Base-by-base conservation (phyloP, 2,329 filamentous ascomycete species). In the Dactylellina leptospora region DNA sequence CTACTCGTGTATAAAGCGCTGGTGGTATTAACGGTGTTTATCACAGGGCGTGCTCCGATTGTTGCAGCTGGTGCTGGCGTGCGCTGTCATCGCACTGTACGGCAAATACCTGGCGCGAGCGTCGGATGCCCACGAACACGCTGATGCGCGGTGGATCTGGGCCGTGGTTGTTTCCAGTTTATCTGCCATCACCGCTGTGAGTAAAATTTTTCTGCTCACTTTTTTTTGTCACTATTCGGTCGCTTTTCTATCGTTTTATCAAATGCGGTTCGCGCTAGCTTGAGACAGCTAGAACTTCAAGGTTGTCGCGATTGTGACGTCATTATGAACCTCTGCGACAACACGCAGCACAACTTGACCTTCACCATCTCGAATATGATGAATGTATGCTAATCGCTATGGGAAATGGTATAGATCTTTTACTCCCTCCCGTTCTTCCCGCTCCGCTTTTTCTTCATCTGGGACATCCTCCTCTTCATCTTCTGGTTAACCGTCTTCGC, bases 51-150 rank as follows among this genome's bases (percentile, higher is more conserved):
- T 84, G 75, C 81, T 92, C 16, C 90, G 93, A 78, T 83, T 93
- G 79, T 80, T 88, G 74, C 90, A 93, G 77, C 88, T 96, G 77
- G 84, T 90, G 61, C 84, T 96, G 74, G 91, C 87, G 11, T 81
- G 96, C 66, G 85, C 89, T 1, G 89, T 95, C 59, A 88, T 89
- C 75, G 92, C 90, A 0, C 85, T 96, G 13, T 96, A 95, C 75
- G 90, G 87, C 33, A 81, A 84, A 33, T 90, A 93, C 78, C 81
- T 95, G 8, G 80, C 85, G 71, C 80, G 80, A 20, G 86, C 87
- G 1, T 78, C 81, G 27, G 80, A 85, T 22, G 78, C 82, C 3
- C 78, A 83, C 59, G 82, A 82, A 42, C 84, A 86, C 74, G 79
- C 81, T 1, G 85, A 90, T 77, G 83, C 86, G 1, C 89, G 88